Percentiles rank a stretch among this genome's conserved stretches.
Conservation (phyloP, 805 yeast species). For the Candida michaelii region DNA sequence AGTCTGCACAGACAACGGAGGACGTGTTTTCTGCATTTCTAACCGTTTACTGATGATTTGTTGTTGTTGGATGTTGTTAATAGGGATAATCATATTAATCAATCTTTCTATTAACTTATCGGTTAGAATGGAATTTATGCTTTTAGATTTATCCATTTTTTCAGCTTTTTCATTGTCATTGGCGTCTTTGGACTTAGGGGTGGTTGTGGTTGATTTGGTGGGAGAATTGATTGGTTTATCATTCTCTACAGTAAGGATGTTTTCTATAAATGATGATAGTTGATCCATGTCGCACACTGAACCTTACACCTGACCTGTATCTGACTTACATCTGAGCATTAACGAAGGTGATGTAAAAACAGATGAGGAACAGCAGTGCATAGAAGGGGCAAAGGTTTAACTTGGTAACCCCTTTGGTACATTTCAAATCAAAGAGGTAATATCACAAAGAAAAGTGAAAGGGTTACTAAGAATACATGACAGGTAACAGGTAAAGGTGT, state of each 20-base stretch:
- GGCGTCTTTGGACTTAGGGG: constrained; percentile 1
- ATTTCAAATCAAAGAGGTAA: no score
- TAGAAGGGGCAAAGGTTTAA: no score
- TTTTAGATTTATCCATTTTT: constrained; percentile 2
- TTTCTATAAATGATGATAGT: constrained; percentile 37
- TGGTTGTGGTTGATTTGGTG: not conserved
- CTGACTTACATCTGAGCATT: no score
- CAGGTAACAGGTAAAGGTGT: no score
- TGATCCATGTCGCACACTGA: constrained; percentile 34
- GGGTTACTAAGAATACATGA: no score
- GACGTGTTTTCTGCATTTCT: constrained; percentile 61
- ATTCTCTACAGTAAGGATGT: constrained; percentile 31
- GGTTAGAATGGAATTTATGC: constrained; percentile 34
- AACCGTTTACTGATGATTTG: constrained; percentile 52
- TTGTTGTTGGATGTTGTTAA: constrained; percentile 44
- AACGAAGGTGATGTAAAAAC: no score
- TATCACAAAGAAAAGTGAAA: no score
- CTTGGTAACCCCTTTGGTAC: no score
- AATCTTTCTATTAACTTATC: constrained; percentile 75
- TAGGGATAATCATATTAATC: constrained; percentile 70
- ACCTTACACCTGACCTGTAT: no score
- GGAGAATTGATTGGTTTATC: constrained; percentile 3
- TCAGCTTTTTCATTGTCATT: constrained; percentile 1
- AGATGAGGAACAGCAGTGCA: no score
- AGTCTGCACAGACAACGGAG: constrained; percentile 64